phyloP scores from a whole-genome alignment of 192 early-diverging fungal species.

The Gonapodya sp. region DNA sequence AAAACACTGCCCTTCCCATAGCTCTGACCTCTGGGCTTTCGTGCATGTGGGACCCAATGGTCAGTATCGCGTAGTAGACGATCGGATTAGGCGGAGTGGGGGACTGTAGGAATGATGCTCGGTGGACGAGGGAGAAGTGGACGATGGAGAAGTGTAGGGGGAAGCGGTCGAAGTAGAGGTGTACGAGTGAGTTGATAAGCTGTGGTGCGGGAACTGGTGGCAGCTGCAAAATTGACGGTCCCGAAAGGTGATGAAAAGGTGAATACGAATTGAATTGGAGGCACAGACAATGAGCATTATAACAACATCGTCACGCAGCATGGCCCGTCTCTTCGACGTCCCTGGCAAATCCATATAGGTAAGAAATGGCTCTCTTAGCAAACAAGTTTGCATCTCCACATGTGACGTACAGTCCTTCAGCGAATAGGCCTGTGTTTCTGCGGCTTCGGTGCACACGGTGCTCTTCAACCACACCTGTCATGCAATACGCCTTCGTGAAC shows the following conservation, averaged over 20 bases:
- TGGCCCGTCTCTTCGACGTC: too few species aligned
- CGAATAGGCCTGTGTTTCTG: too few species aligned
- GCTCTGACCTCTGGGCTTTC: not conserved
- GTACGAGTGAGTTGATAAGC: not conserved
- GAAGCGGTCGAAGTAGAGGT: not conserved
- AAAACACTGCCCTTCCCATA: not conserved
- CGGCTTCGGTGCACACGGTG: too few species aligned
- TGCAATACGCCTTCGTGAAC: too few species aligned
- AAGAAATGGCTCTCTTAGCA: too few species aligned
- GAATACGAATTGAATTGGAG: too few species aligned
- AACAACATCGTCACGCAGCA: too few species aligned
- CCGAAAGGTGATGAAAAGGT: not conserved
- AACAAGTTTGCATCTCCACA: too few species aligned
- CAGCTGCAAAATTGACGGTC: not conserved
- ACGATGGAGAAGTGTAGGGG: not conserved
- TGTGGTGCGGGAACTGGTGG: not conserved
- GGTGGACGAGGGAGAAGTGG: not conserved
- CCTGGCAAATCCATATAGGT: too few species aligned
- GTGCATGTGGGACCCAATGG: not conserved
- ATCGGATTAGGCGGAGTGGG: not conserved
- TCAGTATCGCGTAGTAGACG: not conserved
- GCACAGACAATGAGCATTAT: too few species aligned
- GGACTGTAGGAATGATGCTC: not conserved
- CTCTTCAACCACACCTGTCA: too few species aligned
- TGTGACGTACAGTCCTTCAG: too few species aligned